Evolutionary conservation across 2,329 filamentous ascomycete species (phyloP).

Genomic region (Cyanodermella asteris): DNA sequence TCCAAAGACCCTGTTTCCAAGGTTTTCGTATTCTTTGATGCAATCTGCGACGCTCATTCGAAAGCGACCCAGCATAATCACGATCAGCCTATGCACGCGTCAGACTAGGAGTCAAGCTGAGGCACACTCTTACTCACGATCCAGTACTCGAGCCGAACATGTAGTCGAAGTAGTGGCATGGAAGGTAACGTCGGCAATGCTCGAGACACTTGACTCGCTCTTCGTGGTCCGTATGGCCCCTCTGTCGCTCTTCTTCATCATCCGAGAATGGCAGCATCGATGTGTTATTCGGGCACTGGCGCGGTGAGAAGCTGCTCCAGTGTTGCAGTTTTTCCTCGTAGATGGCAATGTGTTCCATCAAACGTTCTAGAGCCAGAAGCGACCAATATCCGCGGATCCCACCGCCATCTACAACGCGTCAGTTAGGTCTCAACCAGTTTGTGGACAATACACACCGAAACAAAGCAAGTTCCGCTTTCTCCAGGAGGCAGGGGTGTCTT

Average conservation of each 20-base stretch:
- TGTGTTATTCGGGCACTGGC: slow-evolving; percentile 3
- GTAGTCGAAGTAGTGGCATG: slow-evolving; percentile 7
- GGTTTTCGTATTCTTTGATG: slow-evolving; percentile 4
- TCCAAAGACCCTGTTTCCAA: slow-evolving; percentile 6
- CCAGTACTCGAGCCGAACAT: slow-evolving; percentile 7
- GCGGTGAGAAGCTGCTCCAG: slow-evolving; percentile 4
- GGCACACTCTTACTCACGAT: slow-evolving; percentile 2
- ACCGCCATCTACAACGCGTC: slow-evolving; percentile 7
- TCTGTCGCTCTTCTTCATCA: not conserved
- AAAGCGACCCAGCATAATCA: slow-evolving; percentile 8
- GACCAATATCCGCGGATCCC: slow-evolving; percentile 6
- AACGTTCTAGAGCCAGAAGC: slow-evolving; percentile 4
- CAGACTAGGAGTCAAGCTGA: not conserved
- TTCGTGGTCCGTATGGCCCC: not conserved
- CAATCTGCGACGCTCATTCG: slow-evolving; percentile 7
- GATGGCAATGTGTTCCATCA: slow-evolving; percentile 4
- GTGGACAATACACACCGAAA: no score
- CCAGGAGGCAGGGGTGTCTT: no score
- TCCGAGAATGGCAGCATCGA: not conserved
- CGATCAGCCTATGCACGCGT: slow-evolving; percentile 4
- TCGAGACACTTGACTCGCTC: not conserved
- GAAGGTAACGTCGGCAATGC: slow-evolving; percentile 5
- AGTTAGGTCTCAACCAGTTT: no score
- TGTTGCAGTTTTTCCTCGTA: slow-evolving; percentile 1
- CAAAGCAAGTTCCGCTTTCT: no score